Evolutionary conservation across 2,329 filamentous ascomycete genomes (phyloP), one percentile per base, ranked within the genome.

Genomic region (Fulvia fulva): DNA sequence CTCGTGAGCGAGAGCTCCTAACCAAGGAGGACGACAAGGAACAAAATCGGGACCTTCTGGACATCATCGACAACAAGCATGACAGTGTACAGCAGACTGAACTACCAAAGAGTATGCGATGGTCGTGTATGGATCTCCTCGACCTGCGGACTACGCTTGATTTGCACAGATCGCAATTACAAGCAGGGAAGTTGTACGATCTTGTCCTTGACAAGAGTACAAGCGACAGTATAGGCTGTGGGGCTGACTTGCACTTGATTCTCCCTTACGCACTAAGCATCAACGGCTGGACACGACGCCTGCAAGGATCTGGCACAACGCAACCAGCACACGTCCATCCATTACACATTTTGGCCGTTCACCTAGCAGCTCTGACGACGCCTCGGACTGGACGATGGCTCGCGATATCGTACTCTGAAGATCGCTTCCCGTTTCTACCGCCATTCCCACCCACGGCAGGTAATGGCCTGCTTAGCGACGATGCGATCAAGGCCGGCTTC

Each of bases 331-430:
- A 59, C 26, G 62, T 76, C 3, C 72, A 77, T 53, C 75, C 75
- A 19, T 53, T 77, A 2, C 68, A 73, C 37, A 60, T 77, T 23
- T 63, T 77, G 44, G 74, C 74, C 14, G 66, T 77, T 2, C 72
- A 78, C 58, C 65, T 78, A 7, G 75, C 75, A 1, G 65, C 72
- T 3, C 57, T 76, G 4, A 67, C 74, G 0, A 73, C 70, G 50
- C 73, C 74, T 2, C 41, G 53, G 2, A 67, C 66, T 5, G 73
- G 68, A 5, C 67, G 66, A 22, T 77, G 75, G 75, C 70, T 78
- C 49, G 63, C 70, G 5, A 58, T 77, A 2, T 76, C 74, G 0
- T 77, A 76, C 59, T 74, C 72, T 0, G 62, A 64, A n/a, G 71
- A 74, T 21, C 70, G 75, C 14, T 77, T 75, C 52, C 71, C 71